Conservation (phyloP, 371 early-diverging fungal species). For the Nosema muscidifuracis region DNA sequence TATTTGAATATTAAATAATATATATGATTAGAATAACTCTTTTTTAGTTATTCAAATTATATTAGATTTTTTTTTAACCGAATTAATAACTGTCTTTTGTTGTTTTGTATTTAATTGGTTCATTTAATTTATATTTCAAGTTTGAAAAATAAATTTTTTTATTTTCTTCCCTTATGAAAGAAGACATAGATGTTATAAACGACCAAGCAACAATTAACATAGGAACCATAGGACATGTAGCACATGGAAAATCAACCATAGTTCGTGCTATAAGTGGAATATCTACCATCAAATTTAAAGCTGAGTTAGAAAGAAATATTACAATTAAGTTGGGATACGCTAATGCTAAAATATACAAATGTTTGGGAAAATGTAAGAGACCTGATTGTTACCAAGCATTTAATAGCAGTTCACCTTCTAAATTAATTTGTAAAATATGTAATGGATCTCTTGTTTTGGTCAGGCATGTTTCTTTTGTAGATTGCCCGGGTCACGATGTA, state of each 20-base stretch:
- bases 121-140: no score
- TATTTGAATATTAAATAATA: neutral
- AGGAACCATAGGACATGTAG: slow-evolving; percentile 99
- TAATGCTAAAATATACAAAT: slow-evolving; percentile 81
- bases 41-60: neutral
- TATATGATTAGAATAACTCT: neutral
- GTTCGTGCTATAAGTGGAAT: slow-evolving; percentile 98
- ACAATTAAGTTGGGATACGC: slow-evolving; percentile 99
- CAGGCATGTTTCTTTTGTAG: slow-evolving; percentile 97
- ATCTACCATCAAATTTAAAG: slow-evolving; percentile 96
- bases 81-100: neutral
- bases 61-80: neutral
- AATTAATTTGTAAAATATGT: slow-evolving; percentile 84
- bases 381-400: slow-evolving; percentile 61
- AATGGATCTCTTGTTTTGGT: slow-evolving; percentile 64
- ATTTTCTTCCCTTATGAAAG: slow-evolving; percentile 14
- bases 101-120: neutral
- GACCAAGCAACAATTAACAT: slow-evolving; percentile 84
- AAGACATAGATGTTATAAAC: slow-evolving; percentile 16
- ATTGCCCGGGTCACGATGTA: slow-evolving; percentile 99
- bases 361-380: slow-evolving; percentile 53
- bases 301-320: slow-evolving; percentile 97
- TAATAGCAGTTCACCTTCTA: slow-evolving; percentile 64
- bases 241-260: slow-evolving; percentile 99
- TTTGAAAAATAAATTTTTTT: neutral